Evolutionary conservation across 768 basidiomycete species (phyloP), one percentile per base, ranked within the genome.

Genomic region (Pluteus cervinus): DNA sequence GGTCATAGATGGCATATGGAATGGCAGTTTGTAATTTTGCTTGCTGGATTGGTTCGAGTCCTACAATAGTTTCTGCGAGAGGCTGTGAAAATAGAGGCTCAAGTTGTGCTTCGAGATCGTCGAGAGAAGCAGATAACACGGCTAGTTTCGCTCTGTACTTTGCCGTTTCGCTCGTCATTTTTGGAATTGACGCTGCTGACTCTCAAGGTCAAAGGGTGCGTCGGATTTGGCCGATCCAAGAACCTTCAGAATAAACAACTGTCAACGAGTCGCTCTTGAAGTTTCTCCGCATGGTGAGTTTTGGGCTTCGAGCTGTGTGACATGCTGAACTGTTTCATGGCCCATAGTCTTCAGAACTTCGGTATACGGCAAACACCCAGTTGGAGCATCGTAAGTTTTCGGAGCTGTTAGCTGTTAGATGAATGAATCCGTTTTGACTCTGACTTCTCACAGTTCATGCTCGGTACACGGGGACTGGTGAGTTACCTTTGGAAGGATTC

Each of bases 351-450:
- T 92, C 88, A 26, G 93, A 98, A 61, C 71, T 96, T 4, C 73
- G 93, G 51, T 96, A 97, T 55, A 97, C 93, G 0, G 91, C 90
- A 11, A 98, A 94, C 57, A 93, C 93, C 9, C 93, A 98, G 59
- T 63, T 93, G 18, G 91, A 96, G 60, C 92, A 96, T 62, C 66
- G 93, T 94, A 52, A 60, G 90, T 73, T 12, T 18, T 16, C 37
- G 38, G 18, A 34, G 31, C 24, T 33, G 40, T 23, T 16, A 23
- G 36, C 23, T 41, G 35, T 23, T 43, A 29, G 46, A 43, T 26
- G 39, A 45, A 26, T 39, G 31, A 43, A 31, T 22, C 39, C 42
- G 29, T 51, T 33, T 48, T 33, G 18, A 35, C 44, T 44, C 41
- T 39, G 45, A 37, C 24, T 32, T 39, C 22, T 41, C 30, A 16